Evolutionary conservation across 441 rosid genomes (phyloP), one percentile per base, ranked within the genome.

Genomic region (Francoa sonchifolia): DNA sequence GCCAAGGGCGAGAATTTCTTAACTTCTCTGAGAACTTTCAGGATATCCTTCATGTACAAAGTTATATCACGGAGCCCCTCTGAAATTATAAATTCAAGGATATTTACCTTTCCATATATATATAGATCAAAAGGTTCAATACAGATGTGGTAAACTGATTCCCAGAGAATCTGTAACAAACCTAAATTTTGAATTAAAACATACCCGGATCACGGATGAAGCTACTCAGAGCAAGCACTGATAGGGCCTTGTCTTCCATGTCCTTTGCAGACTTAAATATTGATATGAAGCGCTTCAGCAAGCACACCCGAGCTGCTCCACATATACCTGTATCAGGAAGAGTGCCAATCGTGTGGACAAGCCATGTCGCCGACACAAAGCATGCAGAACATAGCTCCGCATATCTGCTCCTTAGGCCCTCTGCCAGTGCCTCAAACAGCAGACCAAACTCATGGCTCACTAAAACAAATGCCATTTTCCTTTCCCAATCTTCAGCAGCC

Each of bases 401-500:
- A 27, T 49, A 3, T 58, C 44, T 58, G 67, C 77, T 74, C 54
- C 59, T 67, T 33, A 77, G 30, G 39, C 92, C 78, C 56, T 80
- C 92, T 39, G 73, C 76, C 43, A 80, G 50, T 42, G 78, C 82
- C 74, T 80, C 86, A 55, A 80, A 77, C 39, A 80, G 54, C 21
- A 70, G 57, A 47, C 86, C 92, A 40, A 72, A 74, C 39, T 80
- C 86, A 48, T 80, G 82, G 63, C 76, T 74, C 33, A 54, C 74
- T 36, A 80, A 44, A 33, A 65, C 76, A 41, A 66, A 74, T 0
- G 78, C 82, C 63, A 71, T 58, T 59, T 57, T 72, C 45, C 66
- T 70, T 60, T 77, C 92, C 86, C 92, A 77, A 28, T 61, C 73
- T 37, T 68, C 74, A 39, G 79, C 80, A 22, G 76, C 78, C 55